These are phyloP conservation scores for Mycena metata DNA, from an alignment of 768 basidiomycete species.

Conservation along the genomic window DNA sequence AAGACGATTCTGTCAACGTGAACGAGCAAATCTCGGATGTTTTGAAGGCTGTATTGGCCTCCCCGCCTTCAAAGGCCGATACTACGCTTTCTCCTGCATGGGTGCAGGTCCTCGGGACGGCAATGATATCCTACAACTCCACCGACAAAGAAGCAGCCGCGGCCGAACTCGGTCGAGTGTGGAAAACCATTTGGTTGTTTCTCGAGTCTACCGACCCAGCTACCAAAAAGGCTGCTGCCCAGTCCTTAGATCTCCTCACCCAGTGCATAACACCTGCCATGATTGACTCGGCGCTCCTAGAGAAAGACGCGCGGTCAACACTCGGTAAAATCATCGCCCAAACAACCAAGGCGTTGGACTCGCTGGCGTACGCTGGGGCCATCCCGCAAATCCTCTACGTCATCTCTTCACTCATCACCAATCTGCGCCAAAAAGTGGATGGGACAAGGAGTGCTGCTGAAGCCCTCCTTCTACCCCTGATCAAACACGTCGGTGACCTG, in stretches of 20 bases:
- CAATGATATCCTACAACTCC: slow-evolving; percentile 74
- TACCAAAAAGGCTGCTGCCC: slow-evolving; percentile 73
- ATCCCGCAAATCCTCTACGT: slow-evolving; percentile 86
- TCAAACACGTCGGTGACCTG: slow-evolving; percentile 80
- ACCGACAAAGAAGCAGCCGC: slow-evolving; percentile 65
- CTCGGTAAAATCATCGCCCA: slow-evolving; percentile 75
- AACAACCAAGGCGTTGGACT: slow-evolving; percentile 75
- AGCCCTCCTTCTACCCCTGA: slow-evolving; percentile 73
- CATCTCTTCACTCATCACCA: slow-evolving; percentile 75
- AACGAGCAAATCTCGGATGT: slow-evolving; percentile 71
- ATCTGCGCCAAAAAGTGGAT: slow-evolving; percentile 66
- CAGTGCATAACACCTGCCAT: slow-evolving; percentile 79
- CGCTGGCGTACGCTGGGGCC: slow-evolving; percentile 78
- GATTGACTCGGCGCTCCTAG: slow-evolving; percentile 65
- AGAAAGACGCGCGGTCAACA: slow-evolving; percentile 64
- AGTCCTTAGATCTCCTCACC: slow-evolving; percentile 72
- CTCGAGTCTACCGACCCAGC: slow-evolving; percentile 76
- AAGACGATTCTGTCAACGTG: slow-evolving; percentile 64
- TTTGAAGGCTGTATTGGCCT: slow-evolving; percentile 76
- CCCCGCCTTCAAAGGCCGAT: slow-evolving; percentile 80
- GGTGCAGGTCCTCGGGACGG: slow-evolving; percentile 81
- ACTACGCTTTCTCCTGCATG: slow-evolving; percentile 78
- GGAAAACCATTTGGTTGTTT: slow-evolving; percentile 83
- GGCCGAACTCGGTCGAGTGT: slow-evolving; percentile 70
- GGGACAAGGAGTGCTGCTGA: slow-evolving; percentile 72